Conservation (phyloP, 441 rosid species). For the Francoa sonchifolia region DNA sequence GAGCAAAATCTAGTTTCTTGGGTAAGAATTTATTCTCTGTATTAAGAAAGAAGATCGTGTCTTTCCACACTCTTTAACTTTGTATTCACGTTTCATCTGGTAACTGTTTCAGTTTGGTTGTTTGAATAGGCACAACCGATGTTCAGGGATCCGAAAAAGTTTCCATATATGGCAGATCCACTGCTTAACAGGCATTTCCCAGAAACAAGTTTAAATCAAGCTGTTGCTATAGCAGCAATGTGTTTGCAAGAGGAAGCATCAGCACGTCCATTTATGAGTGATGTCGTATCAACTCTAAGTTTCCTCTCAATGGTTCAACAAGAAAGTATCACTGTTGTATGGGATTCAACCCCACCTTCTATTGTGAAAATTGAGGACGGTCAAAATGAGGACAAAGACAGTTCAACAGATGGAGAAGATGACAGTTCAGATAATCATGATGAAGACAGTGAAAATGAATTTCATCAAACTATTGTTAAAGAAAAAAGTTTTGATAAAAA, state of each 20-base stretch:
- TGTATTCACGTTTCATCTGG: no score
- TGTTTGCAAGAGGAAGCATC: constrained; percentile 76
- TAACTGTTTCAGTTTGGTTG: no score
- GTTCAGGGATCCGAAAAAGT: constrained; percentile 69
- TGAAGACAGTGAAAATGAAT: constrained; percentile 5
- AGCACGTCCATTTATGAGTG: constrained; percentile 84
- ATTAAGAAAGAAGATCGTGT: no score
- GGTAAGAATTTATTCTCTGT: constrained; percentile 27
- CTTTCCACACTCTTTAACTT: no score
- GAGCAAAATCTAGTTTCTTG: constrained; percentile 88
- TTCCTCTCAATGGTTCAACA: constrained; percentile 34
- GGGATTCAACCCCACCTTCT: constrained; percentile 19
- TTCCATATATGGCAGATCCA: constrained; percentile 83
- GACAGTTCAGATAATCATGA: constrained; percentile 2
- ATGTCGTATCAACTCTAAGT: constrained; percentile 59
- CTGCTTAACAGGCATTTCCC: constrained; percentile 32
- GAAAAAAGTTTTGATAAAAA: neutral
- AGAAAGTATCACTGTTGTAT: constrained; percentile 15
- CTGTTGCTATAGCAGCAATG: constrained; percentile 89
- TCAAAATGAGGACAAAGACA: neutral
- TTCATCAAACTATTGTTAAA: neutral
- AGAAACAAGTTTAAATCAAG: constrained; percentile 74
- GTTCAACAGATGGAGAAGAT: neutral
- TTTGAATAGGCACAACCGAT: constrained; percentile 57
- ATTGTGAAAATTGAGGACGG: constrained; percentile 13